phyloP scores from a whole-genome alignment of 805 yeast species.

The Saturnispora bothae region DNA sequence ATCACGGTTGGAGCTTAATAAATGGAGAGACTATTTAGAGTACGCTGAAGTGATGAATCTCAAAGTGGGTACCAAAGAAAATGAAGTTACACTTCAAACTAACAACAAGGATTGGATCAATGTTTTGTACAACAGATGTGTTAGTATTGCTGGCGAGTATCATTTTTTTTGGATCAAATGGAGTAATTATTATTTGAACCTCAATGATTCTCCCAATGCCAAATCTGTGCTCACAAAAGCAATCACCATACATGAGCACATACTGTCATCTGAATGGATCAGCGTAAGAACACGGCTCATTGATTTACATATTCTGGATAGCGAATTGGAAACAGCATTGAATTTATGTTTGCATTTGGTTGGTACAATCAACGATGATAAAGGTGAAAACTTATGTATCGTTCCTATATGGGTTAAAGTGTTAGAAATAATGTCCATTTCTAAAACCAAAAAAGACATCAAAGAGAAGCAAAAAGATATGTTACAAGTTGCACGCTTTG shows the following conservation, averaged over 20 bases:
- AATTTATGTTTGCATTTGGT: constrained; percentile 20
- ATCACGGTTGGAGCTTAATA: constrained; percentile 36
- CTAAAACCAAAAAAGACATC: constrained; percentile 7
- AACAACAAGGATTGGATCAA: constrained; percentile 20
- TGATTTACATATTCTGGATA: constrained; percentile 33
- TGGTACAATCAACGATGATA: constrained; percentile 22
- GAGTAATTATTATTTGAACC: constrained; percentile 31
- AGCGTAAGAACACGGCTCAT: constrained; percentile 31
- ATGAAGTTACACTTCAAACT: constrained; percentile 13
- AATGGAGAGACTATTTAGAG: constrained; percentile 50
- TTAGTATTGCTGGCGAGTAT: constrained; percentile 36
- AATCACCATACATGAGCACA: constrained; percentile 8
- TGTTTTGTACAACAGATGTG: constrained; percentile 38
- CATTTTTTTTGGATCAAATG: constrained; percentile 41
- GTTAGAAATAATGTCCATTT: constrained; percentile 29
- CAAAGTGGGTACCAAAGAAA: constrained; percentile 15
- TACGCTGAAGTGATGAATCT: constrained; percentile 34
- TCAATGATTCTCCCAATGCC: constrained; percentile 27
- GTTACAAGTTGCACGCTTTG: constrained; percentile 2
- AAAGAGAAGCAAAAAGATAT: too few species aligned
- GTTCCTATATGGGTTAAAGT: constrained; percentile 24
- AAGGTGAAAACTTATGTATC: constrained; percentile 27
- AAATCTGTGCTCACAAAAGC: constrained; percentile 28
- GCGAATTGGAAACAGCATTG: constrained; percentile 30
- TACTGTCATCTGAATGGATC: constrained; percentile 1